Base-by-base conservation (phyloP, 306 rosid species). In the Prunus campanulata region DNA sequence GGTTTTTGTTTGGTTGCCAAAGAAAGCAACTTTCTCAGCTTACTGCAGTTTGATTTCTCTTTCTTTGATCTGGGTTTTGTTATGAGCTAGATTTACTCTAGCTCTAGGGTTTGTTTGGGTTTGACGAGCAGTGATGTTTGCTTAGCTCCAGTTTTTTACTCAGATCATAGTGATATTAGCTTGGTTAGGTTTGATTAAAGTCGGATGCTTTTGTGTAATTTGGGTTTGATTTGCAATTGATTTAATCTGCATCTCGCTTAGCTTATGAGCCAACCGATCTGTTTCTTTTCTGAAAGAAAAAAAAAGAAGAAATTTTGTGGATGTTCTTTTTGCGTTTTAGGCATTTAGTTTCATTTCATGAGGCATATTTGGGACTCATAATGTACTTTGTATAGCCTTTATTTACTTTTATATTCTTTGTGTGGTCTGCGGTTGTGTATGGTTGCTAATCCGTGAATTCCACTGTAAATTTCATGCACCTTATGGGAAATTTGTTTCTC, bases 1-100 rank as follows among this genome's bases (percentile, higher is more conserved):
- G 42, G 15, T 13, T 47, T 46, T 42, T 42, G 49, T 79, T 74
- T 78, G 25, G 65, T 84, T 84, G 79, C 77, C 54, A 66, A 63
- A 70, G 61, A 70, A 83, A 5, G 29, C 10, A 52, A 2, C 77
- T 74, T 47, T 60, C 30, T 60, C 57, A 60, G 60, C 69, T 61
- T 3, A 61, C 48, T 24, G 16, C 68, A 47, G 65, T 22, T 74
- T 42, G 25, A 29, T 15, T 64, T 57, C 35, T 55, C 11, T 27
- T 56, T 60, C 48, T 44, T 25, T 74, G 46, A 74, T 74, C 69
- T 74, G 59, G 59, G 24, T 74, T 25, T 61, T 24, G 25, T n/a
- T 68, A n/a, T 20, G 46, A 74, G 71, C 5, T 48, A 0, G 51
- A 14, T 22, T 74, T 20, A 20, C 10, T 59, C 46, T 24, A 52